Base-by-base conservation (phyloP, 768 basidiomycete species). In the Termitomyces sp. region DNA sequence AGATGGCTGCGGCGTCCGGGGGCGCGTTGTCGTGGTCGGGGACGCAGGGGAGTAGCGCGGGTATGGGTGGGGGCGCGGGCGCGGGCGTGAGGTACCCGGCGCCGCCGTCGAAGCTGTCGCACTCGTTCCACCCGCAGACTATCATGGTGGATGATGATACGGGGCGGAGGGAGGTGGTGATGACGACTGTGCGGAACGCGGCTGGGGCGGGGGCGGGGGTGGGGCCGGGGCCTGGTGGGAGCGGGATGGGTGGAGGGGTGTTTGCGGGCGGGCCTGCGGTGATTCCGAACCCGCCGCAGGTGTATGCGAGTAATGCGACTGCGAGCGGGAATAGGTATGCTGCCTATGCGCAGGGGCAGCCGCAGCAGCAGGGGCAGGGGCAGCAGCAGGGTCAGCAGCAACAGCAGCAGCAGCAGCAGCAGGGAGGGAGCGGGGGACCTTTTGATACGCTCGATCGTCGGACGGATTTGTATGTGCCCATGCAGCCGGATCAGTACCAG, bases 401-500 rank as follows among this genome's bases (percentile, higher is more conserved):
- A 22, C 24, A n/a, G 14, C 42, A 33, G 4, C 42, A 68, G 22
- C 77, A 72, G 58, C 76, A 71, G 12, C 78, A 26, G 6, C 58
- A 53, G 49, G 26, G 53, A 35, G 72, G 76, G 58, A 60, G 70
- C 50, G 59, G 68, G 51, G 65, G 77, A 60, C 55, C 81, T 18
- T 88, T 86, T 64, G 86, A 87, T 47, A 69, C 82, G n/a, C 62
- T 86, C 18, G 86, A 85, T 54, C 76, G 82, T 51, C 79, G 86
- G 55, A 72, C 81, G 28, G 87, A 89, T 57, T 69, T 93, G 71
- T 94, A 85, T 66, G 85, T 85, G 38, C 90, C 92, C 1, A 81
- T 94, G 79, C 92, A 92, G 68, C 87, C 91, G 35, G 91, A 93
- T 26, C 86, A 87, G 63, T 92, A 83, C 69, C 79, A 80, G 60